Evolutionary conservation across 331 rosid genomes (phyloP).

Genomic region (Acacia pycnantha): DNA sequence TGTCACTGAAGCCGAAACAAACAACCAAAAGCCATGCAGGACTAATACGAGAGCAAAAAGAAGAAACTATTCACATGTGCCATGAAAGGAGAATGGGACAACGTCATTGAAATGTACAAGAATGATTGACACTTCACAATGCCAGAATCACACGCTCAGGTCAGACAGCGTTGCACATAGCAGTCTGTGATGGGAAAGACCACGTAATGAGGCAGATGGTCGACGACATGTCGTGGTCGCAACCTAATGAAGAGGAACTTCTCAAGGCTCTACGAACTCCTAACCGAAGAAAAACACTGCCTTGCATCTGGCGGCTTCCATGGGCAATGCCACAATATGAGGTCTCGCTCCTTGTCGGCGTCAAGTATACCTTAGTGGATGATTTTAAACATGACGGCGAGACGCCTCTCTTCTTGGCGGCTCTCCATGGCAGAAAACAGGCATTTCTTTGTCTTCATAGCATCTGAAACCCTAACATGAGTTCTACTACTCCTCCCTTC

Average conservation of each 20-base stretch:
- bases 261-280: not conserved
- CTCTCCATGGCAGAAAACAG: not conserved
- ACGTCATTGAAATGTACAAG: not conserved
- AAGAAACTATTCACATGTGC: not conserved
- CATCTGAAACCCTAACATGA: too few species aligned
- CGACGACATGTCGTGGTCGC: not conserved
- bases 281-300: constrained; percentile 44
- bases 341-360: constrained; percentile 11
- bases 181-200: not conserved
- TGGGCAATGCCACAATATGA: constrained; percentile 23
- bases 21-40: not conserved
- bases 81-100: not conserved
- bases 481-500: too few species aligned
- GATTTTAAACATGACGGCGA: constrained; percentile 38
- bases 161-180: not conserved
- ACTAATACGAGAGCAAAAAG: not conserved
- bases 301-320: constrained; percentile 49
- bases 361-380: not conserved
- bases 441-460: too few species aligned
- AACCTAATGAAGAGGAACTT: not conserved
- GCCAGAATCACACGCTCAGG: not conserved
- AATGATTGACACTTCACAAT: not conserved
- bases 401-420: constrained; percentile 38
- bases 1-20: not conserved
- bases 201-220: not conserved